A percentile compares a stretch with the other conserved stretches of the same genome.
These are phyloP conservation scores for Hyphochytrium catenoides DNA, from an alignment of 352 stramenopile species.

Conservation along the genomic window DNA sequence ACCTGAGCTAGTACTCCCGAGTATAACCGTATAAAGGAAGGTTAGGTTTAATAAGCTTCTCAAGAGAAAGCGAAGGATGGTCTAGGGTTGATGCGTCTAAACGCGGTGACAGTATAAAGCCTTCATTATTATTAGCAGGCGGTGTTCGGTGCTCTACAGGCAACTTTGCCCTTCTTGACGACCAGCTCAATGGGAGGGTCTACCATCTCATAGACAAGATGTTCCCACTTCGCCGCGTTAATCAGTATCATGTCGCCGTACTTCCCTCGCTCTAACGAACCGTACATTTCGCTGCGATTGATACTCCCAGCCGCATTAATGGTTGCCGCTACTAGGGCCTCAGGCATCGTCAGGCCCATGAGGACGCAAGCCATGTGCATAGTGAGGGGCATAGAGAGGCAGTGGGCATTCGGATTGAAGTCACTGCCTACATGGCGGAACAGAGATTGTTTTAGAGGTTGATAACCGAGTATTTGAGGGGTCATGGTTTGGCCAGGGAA, in stretches of 20 bases:
- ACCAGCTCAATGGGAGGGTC: conserved; percentile 46
- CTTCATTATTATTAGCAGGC: too few species aligned
- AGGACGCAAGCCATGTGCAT: conserved; percentile 64
- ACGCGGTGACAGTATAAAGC: too few species aligned
- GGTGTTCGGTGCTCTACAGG: too few species aligned
- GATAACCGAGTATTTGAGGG: too few species aligned
- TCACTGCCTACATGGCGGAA: too few species aligned
- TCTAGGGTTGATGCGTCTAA: too few species aligned
- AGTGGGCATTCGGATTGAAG: conserved; percentile 62
- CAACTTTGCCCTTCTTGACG: conserved; percentile 31
- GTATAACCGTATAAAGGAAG: too few species aligned
- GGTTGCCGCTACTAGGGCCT: conserved; percentile 43
- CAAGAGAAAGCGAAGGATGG: too few species aligned
- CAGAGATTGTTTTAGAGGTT: too few species aligned
- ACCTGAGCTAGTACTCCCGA: too few species aligned
- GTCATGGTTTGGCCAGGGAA: too few species aligned
- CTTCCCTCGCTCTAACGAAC: conserved; percentile 48
- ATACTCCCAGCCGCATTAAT: conserved; percentile 59
- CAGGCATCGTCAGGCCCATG: conserved; percentile 57
- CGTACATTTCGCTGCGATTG: conserved; percentile 32
- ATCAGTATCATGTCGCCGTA: conserved; percentile 34
- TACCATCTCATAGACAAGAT: conserved; percentile 58
- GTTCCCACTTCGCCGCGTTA: conserved; percentile 40
- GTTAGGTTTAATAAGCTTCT: too few species aligned
- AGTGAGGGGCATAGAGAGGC: conserved; percentile 50